Conservation (phyloP, 2,329 filamentous ascomycete genomes). For the Sporothrix brunneoviolacea region DNA sequence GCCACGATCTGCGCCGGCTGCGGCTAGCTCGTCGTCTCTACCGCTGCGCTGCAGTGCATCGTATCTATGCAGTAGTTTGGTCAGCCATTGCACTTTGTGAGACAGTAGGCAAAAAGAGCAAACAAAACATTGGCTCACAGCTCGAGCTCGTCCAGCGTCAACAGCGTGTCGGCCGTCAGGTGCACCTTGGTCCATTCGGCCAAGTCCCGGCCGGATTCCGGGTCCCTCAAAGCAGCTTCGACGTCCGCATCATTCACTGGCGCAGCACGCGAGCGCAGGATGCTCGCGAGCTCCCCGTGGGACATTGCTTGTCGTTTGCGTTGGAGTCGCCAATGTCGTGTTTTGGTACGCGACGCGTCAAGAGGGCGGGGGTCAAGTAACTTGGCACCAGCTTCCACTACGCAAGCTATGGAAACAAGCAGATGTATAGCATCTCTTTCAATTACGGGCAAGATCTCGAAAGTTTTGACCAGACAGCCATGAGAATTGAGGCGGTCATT, state of each 20-base stretch:
- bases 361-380: no score
- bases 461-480: no score
- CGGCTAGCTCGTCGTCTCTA: slow-evolving; percentile 39
- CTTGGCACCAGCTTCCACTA: no score
- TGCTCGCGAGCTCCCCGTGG: slow-evolving; percentile 4
- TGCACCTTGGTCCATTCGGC: slow-evolving; percentile 44
- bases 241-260: slow-evolving; percentile 20
- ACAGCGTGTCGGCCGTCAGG: slow-evolving; percentile 43
- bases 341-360: no score
- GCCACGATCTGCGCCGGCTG: slow-evolving; percentile 13
- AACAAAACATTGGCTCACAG: slow-evolving; percentile 33
- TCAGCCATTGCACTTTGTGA: neutral
- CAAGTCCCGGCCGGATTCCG: slow-evolving; percentile 30
- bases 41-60: slow-evolving; percentile 42
- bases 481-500: no score
- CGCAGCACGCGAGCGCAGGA: slow-evolving; percentile 12
- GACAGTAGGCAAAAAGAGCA: neutral
- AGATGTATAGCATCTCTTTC: no score
- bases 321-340: no score
- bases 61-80: slow-evolving; percentile 34
- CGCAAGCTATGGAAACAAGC: no score
- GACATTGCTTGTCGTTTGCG: neutral
- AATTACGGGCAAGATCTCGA: no score
- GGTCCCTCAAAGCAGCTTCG: slow-evolving; percentile 30
- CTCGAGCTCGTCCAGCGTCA: slow-evolving; percentile 47